Evolutionary conservation across 202 grass and related monocot genomes (phyloP).

Genomic region (Carex arenaria): DNA sequence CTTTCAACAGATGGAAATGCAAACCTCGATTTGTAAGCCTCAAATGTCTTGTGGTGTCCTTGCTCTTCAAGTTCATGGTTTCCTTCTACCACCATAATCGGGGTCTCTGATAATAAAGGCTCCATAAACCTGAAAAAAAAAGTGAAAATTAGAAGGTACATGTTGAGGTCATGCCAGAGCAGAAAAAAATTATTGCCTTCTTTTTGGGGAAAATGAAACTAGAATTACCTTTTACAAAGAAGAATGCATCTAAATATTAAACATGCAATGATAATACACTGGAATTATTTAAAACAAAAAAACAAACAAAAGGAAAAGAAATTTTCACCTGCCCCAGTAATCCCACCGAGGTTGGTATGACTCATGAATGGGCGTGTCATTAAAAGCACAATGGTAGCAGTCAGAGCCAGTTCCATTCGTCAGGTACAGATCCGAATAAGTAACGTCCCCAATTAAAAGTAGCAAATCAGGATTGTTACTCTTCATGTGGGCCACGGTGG

Average conservation of each 20-base stretch:
- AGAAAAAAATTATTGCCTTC: not conserved
- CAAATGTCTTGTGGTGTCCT: slow-evolving; percentile 55
- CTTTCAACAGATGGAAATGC: slow-evolving; percentile 66
- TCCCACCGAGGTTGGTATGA: slow-evolving; percentile 89
- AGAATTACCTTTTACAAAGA: not conserved
- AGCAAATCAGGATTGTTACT: slow-evolving; percentile 65
- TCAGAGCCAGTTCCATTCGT: slow-evolving; percentile 71
- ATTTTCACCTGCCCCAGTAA: slow-evolving; percentile 75
- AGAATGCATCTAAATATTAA: not conserved
- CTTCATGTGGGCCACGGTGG: slow-evolving; percentile 69
- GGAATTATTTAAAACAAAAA: no score
- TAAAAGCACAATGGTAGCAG: slow-evolving; percentile 76
- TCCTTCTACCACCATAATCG: slow-evolving; percentile 84
- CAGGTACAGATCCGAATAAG: slow-evolving; percentile 78
- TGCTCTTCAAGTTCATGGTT: slow-evolving; percentile 86
- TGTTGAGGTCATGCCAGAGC: not conserved
- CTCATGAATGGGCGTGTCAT: slow-evolving; percentile 69
- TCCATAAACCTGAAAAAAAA: slow-evolving; percentile 61
- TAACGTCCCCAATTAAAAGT: slow-evolving; percentile 75
- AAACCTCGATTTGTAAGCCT: slow-evolving; percentile 62
- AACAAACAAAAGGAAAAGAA: not conserved
- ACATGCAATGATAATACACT: not conserved
- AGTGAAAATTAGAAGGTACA: not conserved
- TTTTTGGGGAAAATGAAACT: not conserved
- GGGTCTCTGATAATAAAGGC: slow-evolving; percentile 53